These are phyloP conservation scores for Fibroporia radiculosa DNA, from an alignment of 768 basidiomycete species.

Conservation along the genomic window DNA sequence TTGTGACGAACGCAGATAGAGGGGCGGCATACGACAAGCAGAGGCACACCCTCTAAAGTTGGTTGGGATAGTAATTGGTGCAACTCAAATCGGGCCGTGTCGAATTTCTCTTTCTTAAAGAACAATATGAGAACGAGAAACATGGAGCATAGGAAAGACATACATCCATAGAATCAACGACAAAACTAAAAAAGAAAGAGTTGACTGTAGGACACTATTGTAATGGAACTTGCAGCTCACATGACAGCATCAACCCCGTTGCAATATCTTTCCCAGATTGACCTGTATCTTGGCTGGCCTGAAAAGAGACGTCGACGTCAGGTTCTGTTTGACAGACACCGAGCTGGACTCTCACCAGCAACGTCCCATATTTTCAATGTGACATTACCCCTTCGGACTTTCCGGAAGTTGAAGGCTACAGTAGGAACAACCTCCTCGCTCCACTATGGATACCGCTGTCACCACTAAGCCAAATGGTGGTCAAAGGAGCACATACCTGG, in stretches of 20 bases:
- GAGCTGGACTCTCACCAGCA: conserved; percentile 49
- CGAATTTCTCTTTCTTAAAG: conserved; percentile 70
- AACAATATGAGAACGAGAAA: too few species aligned
- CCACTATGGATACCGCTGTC: conserved; percentile 54
- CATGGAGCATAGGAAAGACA: conserved; percentile 22
- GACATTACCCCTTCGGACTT: conserved; percentile 83
- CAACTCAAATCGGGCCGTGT: conserved; percentile 76
- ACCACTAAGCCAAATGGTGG: too few species aligned
- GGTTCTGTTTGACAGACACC: neutral
- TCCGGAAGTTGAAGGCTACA: conserved; percentile 87
- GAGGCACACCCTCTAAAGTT: conserved; percentile 60
- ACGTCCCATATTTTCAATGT: conserved; percentile 95
- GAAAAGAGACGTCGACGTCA: neutral
- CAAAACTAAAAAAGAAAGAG: conserved; percentile 46
- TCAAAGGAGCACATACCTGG: conserved; percentile 37
- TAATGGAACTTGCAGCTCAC: conserved; percentile 35
- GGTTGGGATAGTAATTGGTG: conserved; percentile 70
- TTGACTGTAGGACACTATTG: neutral
- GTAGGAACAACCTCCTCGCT: conserved; percentile 96
- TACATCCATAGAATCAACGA: conserved; percentile 89
- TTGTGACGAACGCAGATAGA: too few species aligned
- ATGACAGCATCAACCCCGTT: conserved; percentile 88
- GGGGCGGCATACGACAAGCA: conserved; percentile 67
- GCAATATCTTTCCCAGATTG: conserved; percentile 95
- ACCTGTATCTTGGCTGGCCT: conserved; percentile 91